Conservation (phyloP, 2,329 filamentous ascomycete genomes). For the Epichloe sibirici region DNA sequence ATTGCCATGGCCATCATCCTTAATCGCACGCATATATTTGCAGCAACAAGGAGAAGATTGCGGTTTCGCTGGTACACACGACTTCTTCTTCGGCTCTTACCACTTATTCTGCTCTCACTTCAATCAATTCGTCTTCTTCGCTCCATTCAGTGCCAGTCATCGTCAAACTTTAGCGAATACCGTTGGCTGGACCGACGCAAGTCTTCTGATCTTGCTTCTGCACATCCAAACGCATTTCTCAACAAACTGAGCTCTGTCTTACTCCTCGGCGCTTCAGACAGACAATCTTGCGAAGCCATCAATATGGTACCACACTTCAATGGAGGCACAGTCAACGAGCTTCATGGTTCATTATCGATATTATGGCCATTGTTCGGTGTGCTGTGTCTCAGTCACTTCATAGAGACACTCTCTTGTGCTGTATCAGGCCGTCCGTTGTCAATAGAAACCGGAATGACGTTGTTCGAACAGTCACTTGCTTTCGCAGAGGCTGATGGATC, state of each 20-base stretch:
- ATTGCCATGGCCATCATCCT: constrained; percentile 76
- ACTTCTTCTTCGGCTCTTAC: constrained; percentile 55
- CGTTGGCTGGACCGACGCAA: constrained; percentile 58
- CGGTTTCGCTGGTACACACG: constrained; percentile 61
- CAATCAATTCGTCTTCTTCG: constrained; percentile 64
- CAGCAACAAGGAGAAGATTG: constrained; percentile 73
- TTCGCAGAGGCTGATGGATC: constrained; percentile 92
- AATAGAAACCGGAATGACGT: constrained; percentile 87
- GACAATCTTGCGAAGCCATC: constrained; percentile 61
- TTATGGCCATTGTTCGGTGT: constrained; percentile 66
- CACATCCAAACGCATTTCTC: constrained; percentile 55
- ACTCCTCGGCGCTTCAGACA: constrained; percentile 62
- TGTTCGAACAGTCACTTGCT: constrained; percentile 90
- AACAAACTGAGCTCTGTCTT: constrained; percentile 60
- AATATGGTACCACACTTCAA: constrained; percentile 53
- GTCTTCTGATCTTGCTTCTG: constrained; percentile 56
- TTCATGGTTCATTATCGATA: constrained; percentile 66
- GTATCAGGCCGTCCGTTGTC: constrained; percentile 70
- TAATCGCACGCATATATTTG: constrained; percentile 89
- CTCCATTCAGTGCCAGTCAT: constrained; percentile 86
- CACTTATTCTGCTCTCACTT: constrained; percentile 55
- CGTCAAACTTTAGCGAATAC: constrained; percentile 54
- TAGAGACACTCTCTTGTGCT: constrained; percentile 80
- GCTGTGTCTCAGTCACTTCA: constrained; percentile 65
- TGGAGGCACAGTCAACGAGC: constrained; percentile 34